Percentiles rank a stretch among this genome's conserved stretches.
Conservation (phyloP, 352 stramenopile genomes). For the Globisporangium splendens region DNA sequence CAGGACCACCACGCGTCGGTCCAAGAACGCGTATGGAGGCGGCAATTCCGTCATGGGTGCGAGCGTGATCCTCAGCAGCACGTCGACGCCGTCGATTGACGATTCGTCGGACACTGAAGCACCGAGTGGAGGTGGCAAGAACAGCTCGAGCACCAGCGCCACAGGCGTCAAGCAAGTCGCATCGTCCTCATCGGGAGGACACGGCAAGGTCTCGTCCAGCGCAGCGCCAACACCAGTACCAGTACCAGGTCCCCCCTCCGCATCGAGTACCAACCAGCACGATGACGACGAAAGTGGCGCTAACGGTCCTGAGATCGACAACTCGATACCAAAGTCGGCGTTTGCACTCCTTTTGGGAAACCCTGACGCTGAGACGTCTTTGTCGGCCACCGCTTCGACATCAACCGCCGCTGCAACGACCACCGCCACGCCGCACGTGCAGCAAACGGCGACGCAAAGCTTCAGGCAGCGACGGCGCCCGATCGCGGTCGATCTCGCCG, state of each 20-base stretch:
- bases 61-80: constrained; percentile 47
- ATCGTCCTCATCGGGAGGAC: not conserved
- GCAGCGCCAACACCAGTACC: not conserved
- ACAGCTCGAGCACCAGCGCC: not conserved
- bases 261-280: constrained; percentile 4
- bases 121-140: not conserved
- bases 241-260: not conserved
- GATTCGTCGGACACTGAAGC: constrained; percentile 43
- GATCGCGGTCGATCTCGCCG: constrained; percentile 44
- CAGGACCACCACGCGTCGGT: constrained; percentile 19
- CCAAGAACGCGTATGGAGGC: constrained; percentile 22
- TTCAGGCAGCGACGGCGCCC: constrained; percentile 18
- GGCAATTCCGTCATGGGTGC: constrained; percentile 37
- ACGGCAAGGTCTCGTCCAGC: not conserved
- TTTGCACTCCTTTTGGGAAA: not conserved
- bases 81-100: constrained; percentile 54
- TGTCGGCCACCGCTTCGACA: not conserved
- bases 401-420: not conserved
- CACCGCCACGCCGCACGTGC: not conserved
- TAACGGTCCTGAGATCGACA: constrained; percentile 5
- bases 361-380: not conserved
- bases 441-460: constrained; percentile 3
- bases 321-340: not conserved
- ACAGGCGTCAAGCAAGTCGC: not conserved
- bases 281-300: constrained; percentile 17